Percentiles rank a stretch among this genome's conserved stretches.
Conservation (phyloP, 345 rosid genomes). For the Gossypium herbaceum region DNA sequence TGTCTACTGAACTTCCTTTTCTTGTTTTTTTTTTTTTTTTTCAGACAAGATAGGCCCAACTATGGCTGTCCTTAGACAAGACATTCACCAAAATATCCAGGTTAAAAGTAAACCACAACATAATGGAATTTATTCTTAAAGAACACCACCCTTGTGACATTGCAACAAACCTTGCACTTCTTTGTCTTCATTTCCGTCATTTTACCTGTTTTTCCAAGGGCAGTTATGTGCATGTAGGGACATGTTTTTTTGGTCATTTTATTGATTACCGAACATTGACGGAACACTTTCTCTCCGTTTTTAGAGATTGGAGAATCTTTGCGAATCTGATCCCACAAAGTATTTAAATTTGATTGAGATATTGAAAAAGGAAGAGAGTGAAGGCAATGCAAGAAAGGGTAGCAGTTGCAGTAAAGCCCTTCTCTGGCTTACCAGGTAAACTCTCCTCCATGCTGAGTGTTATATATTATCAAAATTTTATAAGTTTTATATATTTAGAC, state of each 20-base stretch:
- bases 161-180: neutral
- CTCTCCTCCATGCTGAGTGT: neutral
- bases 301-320: constrained; percentile 67
- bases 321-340: constrained; percentile 49
- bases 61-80: constrained; percentile 91
- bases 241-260: neutral
- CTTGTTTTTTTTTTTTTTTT: constrained; percentile 19
- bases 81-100: constrained; percentile 75
- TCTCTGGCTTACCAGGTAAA: constrained; percentile 93
- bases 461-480: too few relatives aligned
- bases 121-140: neutral
- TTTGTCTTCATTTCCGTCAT: constrained; percentile 11
- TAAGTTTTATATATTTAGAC: neutral
- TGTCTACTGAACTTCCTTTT: constrained; percentile 2
- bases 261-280: neutral
- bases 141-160: constrained; percentile 28
- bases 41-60: constrained; percentile 99
- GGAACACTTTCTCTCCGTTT: neutral
- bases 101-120: constrained; percentile 26
- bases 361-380: constrained; percentile 58
- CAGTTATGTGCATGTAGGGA: constrained; percentile 15
- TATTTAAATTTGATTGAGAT: constrained; percentile 66
- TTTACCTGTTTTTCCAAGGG: constrained; percentile 7
- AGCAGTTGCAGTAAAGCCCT: constrained; percentile 71
- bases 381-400: constrained; percentile 50